Evolutionary conservation across 2,329 filamentous ascomycete species (phyloP).

Genomic region (Paracorniculantispora psalliotae): DNA sequence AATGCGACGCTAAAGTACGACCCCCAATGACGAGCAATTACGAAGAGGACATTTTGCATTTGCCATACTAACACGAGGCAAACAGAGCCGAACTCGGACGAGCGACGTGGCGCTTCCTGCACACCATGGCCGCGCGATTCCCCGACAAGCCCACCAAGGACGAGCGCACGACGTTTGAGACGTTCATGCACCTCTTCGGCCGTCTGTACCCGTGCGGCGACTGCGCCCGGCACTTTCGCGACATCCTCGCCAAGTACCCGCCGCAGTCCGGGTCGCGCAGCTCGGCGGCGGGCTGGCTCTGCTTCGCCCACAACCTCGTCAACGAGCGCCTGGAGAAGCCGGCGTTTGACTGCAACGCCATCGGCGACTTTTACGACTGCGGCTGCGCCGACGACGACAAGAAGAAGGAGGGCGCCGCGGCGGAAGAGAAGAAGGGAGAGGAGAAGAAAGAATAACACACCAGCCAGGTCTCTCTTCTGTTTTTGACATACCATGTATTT

Average conservation of each 20-base stretch:
- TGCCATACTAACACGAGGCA: not conserved
- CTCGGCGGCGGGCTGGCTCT: slow-evolving; percentile 62
- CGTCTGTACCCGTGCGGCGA: slow-evolving; percentile 68
- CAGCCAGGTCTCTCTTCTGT: not conserved
- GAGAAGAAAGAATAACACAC: slow-evolving; percentile 2
- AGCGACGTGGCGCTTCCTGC: slow-evolving; percentile 64
- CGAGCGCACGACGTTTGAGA: slow-evolving; percentile 57
- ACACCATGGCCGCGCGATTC: slow-evolving; percentile 67
- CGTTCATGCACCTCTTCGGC: slow-evolving; percentile 61
- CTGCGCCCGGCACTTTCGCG: slow-evolving; percentile 63
- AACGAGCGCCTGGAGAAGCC: slow-evolving; percentile 59
- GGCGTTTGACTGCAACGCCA: slow-evolving; percentile 60
- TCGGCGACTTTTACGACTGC: slow-evolving; percentile 68
- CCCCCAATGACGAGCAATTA: not conserved
- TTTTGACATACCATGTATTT: not conserved
- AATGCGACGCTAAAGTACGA: slow-evolving; percentile 74
- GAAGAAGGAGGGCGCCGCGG: slow-evolving; percentile 32
- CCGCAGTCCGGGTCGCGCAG: slow-evolving; percentile 61
- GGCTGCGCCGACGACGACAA: slow-evolving; percentile 62
- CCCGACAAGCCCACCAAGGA: slow-evolving; percentile 59
- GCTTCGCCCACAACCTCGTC: slow-evolving; percentile 63
- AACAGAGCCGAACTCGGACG: slow-evolving; percentile 60
- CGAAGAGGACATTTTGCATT: no score
- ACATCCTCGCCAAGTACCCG: slow-evolving; percentile 56
- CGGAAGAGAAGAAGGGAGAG: slow-evolving; percentile 19